These are phyloP conservation scores for Cladobotryum protrusum DNA, from an alignment of 2,329 filamentous ascomycete species.

Conservation along the genomic window DNA sequence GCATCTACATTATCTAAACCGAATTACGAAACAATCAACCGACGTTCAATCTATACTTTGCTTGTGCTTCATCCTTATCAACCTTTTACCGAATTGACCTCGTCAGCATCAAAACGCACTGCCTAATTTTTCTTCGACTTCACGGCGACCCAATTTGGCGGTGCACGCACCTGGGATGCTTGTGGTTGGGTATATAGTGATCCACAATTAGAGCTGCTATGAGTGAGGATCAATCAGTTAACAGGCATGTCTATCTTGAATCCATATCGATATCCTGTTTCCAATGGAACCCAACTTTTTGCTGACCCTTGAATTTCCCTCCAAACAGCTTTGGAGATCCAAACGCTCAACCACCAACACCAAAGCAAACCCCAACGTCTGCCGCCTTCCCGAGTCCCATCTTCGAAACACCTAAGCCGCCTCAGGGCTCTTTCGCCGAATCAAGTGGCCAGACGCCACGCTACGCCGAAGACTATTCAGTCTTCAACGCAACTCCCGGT, in stretches of 20 bases:
- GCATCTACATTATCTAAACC: conserved; percentile 5
- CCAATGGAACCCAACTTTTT: conserved; percentile 26
- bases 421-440: conserved; percentile 42
- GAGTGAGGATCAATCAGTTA: conserved; percentile 53
- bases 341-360: conserved; percentile 55
- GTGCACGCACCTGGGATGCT: conserved; percentile 15
- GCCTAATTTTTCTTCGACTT: background rate
- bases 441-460: conserved; percentile 51
- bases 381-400: conserved; percentile 47
- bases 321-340: conserved; percentile 55
- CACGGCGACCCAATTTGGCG: conserved; percentile 9
- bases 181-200: conserved; percentile 11
- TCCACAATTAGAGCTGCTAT: conserved; percentile 44
- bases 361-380: conserved; percentile 51
- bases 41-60: background rate
- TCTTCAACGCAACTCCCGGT: conserved; percentile 59
- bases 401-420: conserved; percentile 51
- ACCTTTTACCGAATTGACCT: background rate
- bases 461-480: conserved; percentile 59
- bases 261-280: background rate
- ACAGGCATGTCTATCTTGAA: conserved; percentile 38
- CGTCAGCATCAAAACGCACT: background rate
- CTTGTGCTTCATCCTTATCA: background rate
- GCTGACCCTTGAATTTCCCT: conserved; percentile 16
- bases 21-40: background rate